These are phyloP conservation scores for Caloboletus firmus DNA, from an alignment of 1,284 basidiomycete genomes.

Conservation along the genomic window DNA sequence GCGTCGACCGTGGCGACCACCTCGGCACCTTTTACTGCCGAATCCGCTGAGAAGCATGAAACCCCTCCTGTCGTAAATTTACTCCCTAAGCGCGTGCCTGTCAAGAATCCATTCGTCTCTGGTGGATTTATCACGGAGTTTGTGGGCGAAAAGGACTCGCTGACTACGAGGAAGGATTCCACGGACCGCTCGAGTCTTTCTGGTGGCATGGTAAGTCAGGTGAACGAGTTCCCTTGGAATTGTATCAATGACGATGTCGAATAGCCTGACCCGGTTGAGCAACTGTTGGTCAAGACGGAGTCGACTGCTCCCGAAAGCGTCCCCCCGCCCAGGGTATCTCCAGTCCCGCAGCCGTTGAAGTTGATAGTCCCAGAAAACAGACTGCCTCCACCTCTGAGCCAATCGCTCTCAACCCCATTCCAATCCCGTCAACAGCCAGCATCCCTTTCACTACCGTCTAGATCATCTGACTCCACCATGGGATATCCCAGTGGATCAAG, in stretches of 20 bases:
- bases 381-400: slow-evolving; percentile 1
- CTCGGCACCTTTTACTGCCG: slow-evolving; percentile 8
- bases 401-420: slow-evolving; percentile 12
- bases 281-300: slow-evolving; percentile 23
- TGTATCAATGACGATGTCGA: neutral
- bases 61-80: neutral
- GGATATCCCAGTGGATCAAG: slow-evolving; percentile 9
- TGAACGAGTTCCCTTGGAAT: neutral
- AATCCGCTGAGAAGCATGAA: slow-evolving; percentile 17
- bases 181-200: slow-evolving; percentile 14
- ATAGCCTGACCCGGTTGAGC: slow-evolving; percentile 20
- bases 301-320: slow-evolving; percentile 11
- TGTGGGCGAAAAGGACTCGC: slow-evolving; percentile 31
- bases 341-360: slow-evolving; percentile 10
- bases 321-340: slow-evolving; percentile 14
- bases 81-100: slow-evolving; percentile 14
- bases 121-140: slow-evolving; percentile 51
- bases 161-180: slow-evolving; percentile 22
- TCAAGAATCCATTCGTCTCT: slow-evolving; percentile 53
- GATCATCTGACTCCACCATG: slow-evolving; percentile 14
- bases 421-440: slow-evolving; percentile 14
- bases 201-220: slow-evolving; percentile 16
- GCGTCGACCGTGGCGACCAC: slow-evolving; percentile 19
- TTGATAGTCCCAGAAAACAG: slow-evolving; percentile 14
- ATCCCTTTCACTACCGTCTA: slow-evolving; percentile 16